Base-by-base conservation (phyloP, 208 protist genomes). In the Leishmania mexicana region DNA sequence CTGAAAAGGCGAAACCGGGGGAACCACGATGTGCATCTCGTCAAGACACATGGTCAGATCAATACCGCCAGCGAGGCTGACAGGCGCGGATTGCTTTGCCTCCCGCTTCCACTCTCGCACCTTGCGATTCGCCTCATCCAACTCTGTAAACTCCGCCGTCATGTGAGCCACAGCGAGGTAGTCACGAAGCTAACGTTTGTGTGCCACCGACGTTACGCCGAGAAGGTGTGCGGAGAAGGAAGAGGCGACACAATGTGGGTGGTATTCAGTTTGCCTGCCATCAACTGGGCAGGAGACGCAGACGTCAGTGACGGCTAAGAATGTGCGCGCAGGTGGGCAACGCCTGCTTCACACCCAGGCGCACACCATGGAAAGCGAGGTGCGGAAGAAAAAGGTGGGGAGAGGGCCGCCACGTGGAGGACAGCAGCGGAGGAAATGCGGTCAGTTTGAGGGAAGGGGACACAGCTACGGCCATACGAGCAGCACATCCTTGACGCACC, bases 21-120 rank as follows among this genome's bases (percentile, higher is more conserved):
- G 49, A 15, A 19, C 78, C 5, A 77, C 85, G 5, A 19, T 81
- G 24, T 82, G 67, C 45, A 79, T 78, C 7, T 84, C 79, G 19
- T 79, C 85, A 3, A 90, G 87, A 28, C 81, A 76, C 17, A 89
- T 75, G 17, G 86, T 93, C 40, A 93, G 75, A 74, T 93, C 89
- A 11, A 92, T 53, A 17, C 79, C 84, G 21, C 74, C 68, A 28
- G 82, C 79, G 62, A 85, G 82, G 42, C 65, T 31, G 21, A 88
- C 80, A 11, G 76, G 75, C 0, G 78, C 54, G 2, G 79, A 84
- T 58, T 89, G 80, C 76, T 78, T 71, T 1, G 81, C 87, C 70
- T 87, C 85, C 21, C 78, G 67, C 64, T 88, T 90, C 90, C 90
- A 93, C 73, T 85, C 78, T 28, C 47, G 58, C 31, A 89, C 80